phyloP scores from a whole-genome alignment of 192 early-diverging fungal species.

The Backusella luteola region DNA sequence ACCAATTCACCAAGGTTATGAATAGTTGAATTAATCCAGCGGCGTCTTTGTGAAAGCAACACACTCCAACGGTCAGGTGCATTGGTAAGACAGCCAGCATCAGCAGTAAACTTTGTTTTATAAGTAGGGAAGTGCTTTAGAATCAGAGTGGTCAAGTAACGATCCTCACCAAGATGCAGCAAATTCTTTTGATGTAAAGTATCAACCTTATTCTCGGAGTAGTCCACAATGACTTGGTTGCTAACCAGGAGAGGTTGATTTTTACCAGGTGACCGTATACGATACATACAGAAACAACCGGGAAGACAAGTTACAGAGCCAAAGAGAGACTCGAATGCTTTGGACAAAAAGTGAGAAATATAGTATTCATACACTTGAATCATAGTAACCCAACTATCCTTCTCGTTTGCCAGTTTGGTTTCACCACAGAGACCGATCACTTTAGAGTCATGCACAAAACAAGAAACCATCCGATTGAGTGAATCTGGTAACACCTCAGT shows the following conservation, averaged over 20 bases:
- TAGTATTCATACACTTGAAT: slow-evolving; percentile 99
- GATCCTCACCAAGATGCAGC: slow-evolving; percentile 96
- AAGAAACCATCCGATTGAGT: slow-evolving; percentile 85
- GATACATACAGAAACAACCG: slow-evolving; percentile 99
- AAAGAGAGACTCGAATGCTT: slow-evolving; percentile 96
- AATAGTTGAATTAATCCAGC: slow-evolving; percentile 99
- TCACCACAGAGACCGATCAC: slow-evolving; percentile 95
- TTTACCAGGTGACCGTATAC: slow-evolving; percentile 83
- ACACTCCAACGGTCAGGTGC: slow-evolving; percentile 94
- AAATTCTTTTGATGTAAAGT: slow-evolving; percentile 99
- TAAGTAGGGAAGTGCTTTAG: slow-evolving; percentile 97
- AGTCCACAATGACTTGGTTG: slow-evolving; percentile 88
- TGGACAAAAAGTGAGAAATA: slow-evolving; percentile 92
- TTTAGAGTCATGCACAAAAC: slow-evolving; percentile 87
- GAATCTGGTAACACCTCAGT: slow-evolving; percentile 89
- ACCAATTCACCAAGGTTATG: slow-evolving; percentile 96
- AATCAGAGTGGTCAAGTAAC: slow-evolving; percentile 89
- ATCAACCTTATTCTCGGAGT: slow-evolving; percentile 89
- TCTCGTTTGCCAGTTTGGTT: slow-evolving; percentile 89
- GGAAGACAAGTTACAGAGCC: slow-evolving; percentile 96
- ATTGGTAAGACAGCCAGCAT: slow-evolving; percentile 88
- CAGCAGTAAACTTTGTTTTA: slow-evolving; percentile 88
- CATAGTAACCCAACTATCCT: slow-evolving; percentile 93
- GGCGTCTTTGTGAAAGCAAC: slow-evolving; percentile 94
- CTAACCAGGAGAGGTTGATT: slow-evolving; percentile 87